phyloP scores from a whole-genome alignment of 2,329 filamentous ascomycete genomes.

The Fusarium pseudograminearum region DNA sequence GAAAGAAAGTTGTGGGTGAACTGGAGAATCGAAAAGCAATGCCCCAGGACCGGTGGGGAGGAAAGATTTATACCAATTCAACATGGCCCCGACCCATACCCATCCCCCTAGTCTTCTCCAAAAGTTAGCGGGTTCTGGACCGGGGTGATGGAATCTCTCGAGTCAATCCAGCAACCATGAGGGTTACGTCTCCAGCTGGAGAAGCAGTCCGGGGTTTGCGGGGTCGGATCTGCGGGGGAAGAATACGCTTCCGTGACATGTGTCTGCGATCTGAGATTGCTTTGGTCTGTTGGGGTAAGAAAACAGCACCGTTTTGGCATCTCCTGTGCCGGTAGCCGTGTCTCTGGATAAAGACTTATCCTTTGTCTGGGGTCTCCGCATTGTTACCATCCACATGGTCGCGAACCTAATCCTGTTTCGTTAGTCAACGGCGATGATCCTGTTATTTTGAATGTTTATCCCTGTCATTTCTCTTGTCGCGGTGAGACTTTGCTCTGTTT shows the following conservation, averaged over 20 bases:
- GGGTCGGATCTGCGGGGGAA: conserved; percentile 47
- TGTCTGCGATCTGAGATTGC: conserved; percentile 31
- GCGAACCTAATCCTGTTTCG: conserved; percentile 43
- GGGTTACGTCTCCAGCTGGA: conserved; percentile 35
- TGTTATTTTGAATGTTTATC: conserved; percentile 31
- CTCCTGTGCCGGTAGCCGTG: background rate
- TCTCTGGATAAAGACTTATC: conserved; percentile 43
- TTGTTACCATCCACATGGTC: conserved; percentile 19
- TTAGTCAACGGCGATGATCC: conserved; percentile 38
- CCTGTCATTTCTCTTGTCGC: conserved; percentile 5
- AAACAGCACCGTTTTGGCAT: background rate
- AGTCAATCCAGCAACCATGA: conserved; percentile 22
- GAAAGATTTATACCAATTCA: conserved; percentile 42
- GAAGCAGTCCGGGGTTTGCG: conserved; percentile 47
- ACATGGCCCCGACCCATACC: conserved; percentile 26
- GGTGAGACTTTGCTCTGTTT: conserved; percentile 4
- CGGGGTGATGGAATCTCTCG: background rate
- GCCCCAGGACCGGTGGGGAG: conserved; percentile 26
- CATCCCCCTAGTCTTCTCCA: conserved; percentile 20
- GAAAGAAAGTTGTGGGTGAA: conserved; percentile 29
- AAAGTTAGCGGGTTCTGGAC: conserved; percentile 20
- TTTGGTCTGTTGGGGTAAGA: conserved; percentile 15
- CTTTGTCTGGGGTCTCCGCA: conserved; percentile 24
- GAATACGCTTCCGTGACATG: conserved; percentile 44
- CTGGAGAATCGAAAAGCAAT: conserved; percentile 13